Base-by-base conservation (phyloP, 176 grass and related monocot genomes). In the Panicum miliaceum region DNA sequence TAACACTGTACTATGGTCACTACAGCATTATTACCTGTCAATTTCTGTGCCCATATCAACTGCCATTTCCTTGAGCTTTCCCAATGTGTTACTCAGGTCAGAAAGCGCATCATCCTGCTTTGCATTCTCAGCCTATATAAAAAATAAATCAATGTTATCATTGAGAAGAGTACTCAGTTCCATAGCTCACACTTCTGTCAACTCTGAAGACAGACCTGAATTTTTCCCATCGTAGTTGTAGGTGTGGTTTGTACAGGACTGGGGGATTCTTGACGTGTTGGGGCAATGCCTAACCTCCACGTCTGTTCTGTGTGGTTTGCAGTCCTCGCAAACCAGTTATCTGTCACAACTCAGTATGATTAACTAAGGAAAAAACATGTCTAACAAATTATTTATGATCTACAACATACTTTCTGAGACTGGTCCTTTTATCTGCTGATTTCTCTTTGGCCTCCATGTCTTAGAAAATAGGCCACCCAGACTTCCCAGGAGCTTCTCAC, bases 401-500 rank as follows among this genome's bases (percentile, higher is more conserved):
- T 81, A 64, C 4, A 72, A 57, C 85, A 75, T 97, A 97, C 94
- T 91, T 85, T 86, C 77, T 71, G 83, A 83, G 71, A 77, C 56
- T 20, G 90, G 92, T 59, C 94, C 92, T 85, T 91, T 94, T 90
- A 98, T 92, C 36, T 90, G 87, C 15, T 89, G 85, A 85, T 80
- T 90, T 89, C 89, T 98, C 87, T 92, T 98, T 81, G 96, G 89
- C 37, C 73, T 95, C 96, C 96, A 98, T 70, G 87, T 83, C 91
- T 87, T 98, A 19, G 96, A 95, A 89, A 98, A 98, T 46, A 98
- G 82, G 10, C 93, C 96, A 19, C 96, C 96, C 79, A 98, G 89
- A 86, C 93, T 98, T 73, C 90, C 88, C 82, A 98, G 80, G 86
- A 98, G 89, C 82, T 90, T 95, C 76, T 98, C 96, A 84, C 93